Conservation (phyloP, 768 basidiomycete species). For the Leccinum fibrillosum region DNA sequence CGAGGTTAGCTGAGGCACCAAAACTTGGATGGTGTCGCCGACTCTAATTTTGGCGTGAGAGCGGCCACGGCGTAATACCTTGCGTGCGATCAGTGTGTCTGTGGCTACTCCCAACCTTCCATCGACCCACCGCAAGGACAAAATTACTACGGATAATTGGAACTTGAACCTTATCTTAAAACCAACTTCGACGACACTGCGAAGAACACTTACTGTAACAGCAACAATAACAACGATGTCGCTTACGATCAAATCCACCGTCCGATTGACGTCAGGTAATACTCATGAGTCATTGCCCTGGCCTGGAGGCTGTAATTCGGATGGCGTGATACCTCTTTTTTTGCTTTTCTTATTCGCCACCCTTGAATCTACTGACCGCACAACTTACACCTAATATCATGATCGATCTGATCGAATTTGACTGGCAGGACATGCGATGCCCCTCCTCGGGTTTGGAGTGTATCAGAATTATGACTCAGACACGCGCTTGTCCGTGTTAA, state of each 20-base stretch:
- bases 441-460: slow-evolving; percentile 67
- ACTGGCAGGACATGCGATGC: slow-evolving; percentile 51
- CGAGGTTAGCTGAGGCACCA: too few relatives aligned
- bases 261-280: slow-evolving; percentile 36
- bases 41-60: too few relatives aligned
- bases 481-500: slow-evolving; percentile 50
- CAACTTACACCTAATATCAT: not conserved
- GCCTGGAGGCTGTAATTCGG: not conserved
- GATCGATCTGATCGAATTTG: slow-evolving; percentile 4
- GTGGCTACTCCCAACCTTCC: too few relatives aligned
- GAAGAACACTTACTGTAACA: too few relatives aligned
- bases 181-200: too few relatives aligned
- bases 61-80: too few relatives aligned
- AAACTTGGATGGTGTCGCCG: too few relatives aligned
- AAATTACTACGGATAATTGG: too few relatives aligned
- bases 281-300: not conserved
- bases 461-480: slow-evolving; percentile 55
- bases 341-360: not conserved
- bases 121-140: too few relatives aligned
- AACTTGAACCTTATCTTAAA: too few relatives aligned
- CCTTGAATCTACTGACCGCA: not conserved
- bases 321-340: not conserved
- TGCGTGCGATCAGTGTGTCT: too few relatives aligned
- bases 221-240: slow-evolving; percentile 15
- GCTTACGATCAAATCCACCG: slow-evolving; percentile 30